phyloP scores from a whole-genome alignment of 2,329 filamentous ascomycete species.

The Septoria petroselini region DNA sequence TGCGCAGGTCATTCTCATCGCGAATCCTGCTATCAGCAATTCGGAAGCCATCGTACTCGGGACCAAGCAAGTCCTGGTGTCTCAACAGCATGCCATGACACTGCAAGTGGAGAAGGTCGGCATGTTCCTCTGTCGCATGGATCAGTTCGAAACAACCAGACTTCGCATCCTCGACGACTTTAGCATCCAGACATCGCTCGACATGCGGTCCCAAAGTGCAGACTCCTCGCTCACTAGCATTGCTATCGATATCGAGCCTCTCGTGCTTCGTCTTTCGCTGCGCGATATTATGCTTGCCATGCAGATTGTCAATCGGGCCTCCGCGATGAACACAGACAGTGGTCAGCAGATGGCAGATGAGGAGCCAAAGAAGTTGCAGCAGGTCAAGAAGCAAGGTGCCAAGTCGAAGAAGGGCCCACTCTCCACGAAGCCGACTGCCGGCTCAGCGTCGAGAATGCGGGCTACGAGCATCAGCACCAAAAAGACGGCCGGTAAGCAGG shows the following conservation, averaged over 20 bases:
- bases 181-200: slow-evolving; percentile 83
- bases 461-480: slow-evolving; percentile 48
- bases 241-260: slow-evolving; percentile 81
- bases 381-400: slow-evolving; percentile 44
- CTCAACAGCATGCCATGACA: slow-evolving; percentile 89
- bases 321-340: slow-evolving; percentile 67
- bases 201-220: slow-evolving; percentile 62
- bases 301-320: slow-evolving; percentile 87
- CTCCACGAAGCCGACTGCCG: slow-evolving; percentile 49
- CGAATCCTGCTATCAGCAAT: slow-evolving; percentile 82
- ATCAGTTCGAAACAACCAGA: slow-evolving; percentile 86
- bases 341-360: slow-evolving; percentile 51
- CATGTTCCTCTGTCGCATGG: slow-evolving; percentile 99
- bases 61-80: slow-evolving; percentile 88
- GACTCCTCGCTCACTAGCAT: slow-evolving; percentile 69
- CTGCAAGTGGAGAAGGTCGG: slow-evolving; percentile 91
- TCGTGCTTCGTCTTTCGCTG: slow-evolving; percentile 84
- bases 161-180: slow-evolving; percentile 96
- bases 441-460: slow-evolving; percentile 44
- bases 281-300: slow-evolving; percentile 91
- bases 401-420: slow-evolving; percentile 35
- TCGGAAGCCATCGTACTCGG: slow-evolving; percentile 95
- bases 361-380: slow-evolving; percentile 55
- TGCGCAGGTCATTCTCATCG: slow-evolving; percentile 92
- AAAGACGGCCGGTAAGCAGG: slow-evolving; percentile 51